Percentiles rank a stretch among this genome's conserved stretches.
Conservation (phyloP, 495 filamentous ascomycete genomes). For the Aspergillus heteromorphus region DNA sequence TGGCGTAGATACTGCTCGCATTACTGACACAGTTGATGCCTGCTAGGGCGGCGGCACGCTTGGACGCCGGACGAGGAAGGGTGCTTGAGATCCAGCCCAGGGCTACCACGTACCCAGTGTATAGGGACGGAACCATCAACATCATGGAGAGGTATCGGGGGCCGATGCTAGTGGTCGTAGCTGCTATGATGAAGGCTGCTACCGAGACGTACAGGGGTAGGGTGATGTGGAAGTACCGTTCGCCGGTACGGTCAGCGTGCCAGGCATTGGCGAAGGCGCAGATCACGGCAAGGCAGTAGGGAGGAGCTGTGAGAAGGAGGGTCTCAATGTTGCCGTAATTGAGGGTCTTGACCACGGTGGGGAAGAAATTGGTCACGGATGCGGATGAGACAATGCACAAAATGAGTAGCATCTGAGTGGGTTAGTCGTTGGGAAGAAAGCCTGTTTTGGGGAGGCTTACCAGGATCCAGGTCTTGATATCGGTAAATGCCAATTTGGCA, state of each 20-base stretch:
- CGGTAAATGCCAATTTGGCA: constrained; percentile 62
- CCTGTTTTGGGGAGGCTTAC: constrained; percentile 3
- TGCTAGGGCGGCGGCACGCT: constrained; percentile 76
- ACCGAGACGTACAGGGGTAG: constrained; percentile 64
- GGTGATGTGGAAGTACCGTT: constrained; percentile 73
- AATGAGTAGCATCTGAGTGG: constrained; percentile 54
- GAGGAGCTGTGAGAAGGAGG: constrained; percentile 71
- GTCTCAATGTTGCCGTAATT: constrained; percentile 61
- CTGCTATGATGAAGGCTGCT: constrained; percentile 69
- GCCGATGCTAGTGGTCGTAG: constrained; percentile 55
- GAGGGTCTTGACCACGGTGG: constrained; percentile 73
- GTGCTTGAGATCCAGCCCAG: constrained; percentile 77
- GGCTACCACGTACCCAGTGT: constrained; percentile 62
- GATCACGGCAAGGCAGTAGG: constrained; percentile 67
- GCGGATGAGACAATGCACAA: constrained; percentile 67
- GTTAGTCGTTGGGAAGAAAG: not conserved
- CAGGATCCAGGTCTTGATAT: constrained; percentile 64
- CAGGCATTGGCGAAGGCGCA: constrained; percentile 67
- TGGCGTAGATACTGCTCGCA: constrained; percentile 62
- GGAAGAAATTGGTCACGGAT: constrained; percentile 86
- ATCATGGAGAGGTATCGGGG: constrained; percentile 79
- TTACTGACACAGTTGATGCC: constrained; percentile 81
- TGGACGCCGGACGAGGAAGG: constrained; percentile 76
- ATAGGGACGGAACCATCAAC: constrained; percentile 60
- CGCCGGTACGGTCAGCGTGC: constrained; percentile 73